Evolutionary conservation across 495 filamentous ascomycete genomes (phyloP), one percentile per base, ranked within the genome.

Genomic region (Penicillium longicatenatum): DNA sequence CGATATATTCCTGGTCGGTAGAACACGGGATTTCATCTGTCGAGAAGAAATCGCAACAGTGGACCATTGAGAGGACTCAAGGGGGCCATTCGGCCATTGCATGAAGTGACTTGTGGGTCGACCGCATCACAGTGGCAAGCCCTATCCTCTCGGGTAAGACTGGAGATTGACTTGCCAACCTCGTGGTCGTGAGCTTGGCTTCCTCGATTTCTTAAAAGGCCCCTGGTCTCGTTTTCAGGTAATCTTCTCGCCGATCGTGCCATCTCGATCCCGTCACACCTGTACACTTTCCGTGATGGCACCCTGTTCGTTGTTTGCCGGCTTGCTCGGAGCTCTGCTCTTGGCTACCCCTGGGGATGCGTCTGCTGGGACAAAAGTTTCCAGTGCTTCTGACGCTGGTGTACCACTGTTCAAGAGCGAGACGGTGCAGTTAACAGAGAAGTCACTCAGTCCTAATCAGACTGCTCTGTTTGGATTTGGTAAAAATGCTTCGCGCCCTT

Each of bases 371-470:
- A 19, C 58, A 11, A 37, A 52, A 21, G 57, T 68, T 9, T 55
- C 64, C 1, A 41, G 57, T 30, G 26, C 12, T 9, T 66, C 71
- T 1, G 9, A 35, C 5, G 61, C 72, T 21, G 65, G 59, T n/a
- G 66, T 52, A 6, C 59, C 65, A 0, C 52, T 69, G 8, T 80
- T 80, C 48, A 57, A 59, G 8, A 75, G 73, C 30, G 79, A 80
- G 58, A 74, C 69, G 3, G 51, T 70, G 7, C 77, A 80, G 55
- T 63, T 80, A 55, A 80, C 76, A 4, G 68, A 75, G 17, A 43
- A 61, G 12, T 70, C 75, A 8, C 57, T 79, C 49, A 45, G 16
- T 30, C 11, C 16, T 5, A 60, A 75, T 58, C 51, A 64, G 42
- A 50, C 64, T 10, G 47, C 42, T 24, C 49, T 60, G 4, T 67